Base-by-base conservation (phyloP, 768 basidiomycete genomes). In the Rhizopogon salebrosus region DNA sequence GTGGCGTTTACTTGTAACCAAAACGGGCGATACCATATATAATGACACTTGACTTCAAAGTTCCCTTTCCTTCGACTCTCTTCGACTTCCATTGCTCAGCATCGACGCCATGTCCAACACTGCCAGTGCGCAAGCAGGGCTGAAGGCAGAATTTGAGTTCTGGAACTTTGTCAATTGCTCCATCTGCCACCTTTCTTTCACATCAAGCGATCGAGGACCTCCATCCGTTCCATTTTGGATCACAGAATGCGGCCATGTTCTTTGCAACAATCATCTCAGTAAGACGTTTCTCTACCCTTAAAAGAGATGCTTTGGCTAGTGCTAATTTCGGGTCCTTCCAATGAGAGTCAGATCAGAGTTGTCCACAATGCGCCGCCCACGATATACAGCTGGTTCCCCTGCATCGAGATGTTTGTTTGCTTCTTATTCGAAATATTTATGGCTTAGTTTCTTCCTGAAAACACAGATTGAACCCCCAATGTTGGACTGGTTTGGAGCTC, bases 251-350 rank as follows among this genome's bases (percentile, higher is more conserved):
- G 89, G 89, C 0, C 91, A 93, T 74, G 79, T 92, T 52, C 59
- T 92, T 24, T 93, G 91, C 75, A 92, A 93, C 62, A 77, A 79
- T 36, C 91, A 93, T 69, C 82, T 93, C 64, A 88, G 91, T 92
- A 63, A 64, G 76, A 34, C 36, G 11, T 27, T 39, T 23, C 16
- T 18, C 52, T n/a, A 34, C 27, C 23, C 24, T 10, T 48, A 26
- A 22, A 24, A 38, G n/a, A 22, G 18, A 26, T 53, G 71, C 70
- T 43, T 24, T 38, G 35, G 22, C 20, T 24, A 29, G 48, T 51
- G 20, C 34, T n/a, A 14, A 51, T 11, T 23, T 22, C 49, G 46
- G 35, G 50, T 49, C n/a, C 14, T 29, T 3, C 7, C 26, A 43
- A 51, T 35, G 49, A 92, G 90, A 79, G 66, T 70, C 81, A 10